These are phyloP conservation scores for Chrysosporium keratinophilum DNA, from an alignment of 2,329 filamentous ascomycete species.

Conservation along the genomic window DNA sequence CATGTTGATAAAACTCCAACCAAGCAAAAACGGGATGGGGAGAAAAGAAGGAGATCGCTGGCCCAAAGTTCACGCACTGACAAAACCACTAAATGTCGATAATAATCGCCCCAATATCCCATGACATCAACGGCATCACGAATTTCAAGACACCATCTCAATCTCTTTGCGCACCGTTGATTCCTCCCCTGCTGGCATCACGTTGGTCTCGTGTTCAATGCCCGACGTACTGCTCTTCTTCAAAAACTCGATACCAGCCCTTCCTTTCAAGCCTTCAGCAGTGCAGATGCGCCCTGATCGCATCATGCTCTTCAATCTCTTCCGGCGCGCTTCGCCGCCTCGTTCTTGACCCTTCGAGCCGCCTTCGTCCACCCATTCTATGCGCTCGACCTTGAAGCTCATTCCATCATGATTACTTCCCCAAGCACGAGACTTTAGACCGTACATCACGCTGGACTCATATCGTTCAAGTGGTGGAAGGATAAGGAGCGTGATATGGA, in stretches of 20 bases:
- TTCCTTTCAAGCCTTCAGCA: slow-evolving; percentile 20
- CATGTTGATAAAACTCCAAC: too few relatives aligned
- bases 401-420: slow-evolving; percentile 70
- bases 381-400: slow-evolving; percentile 71
- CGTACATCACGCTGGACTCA: slow-evolving; percentile 61
- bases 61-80: background rate
- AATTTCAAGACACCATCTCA: background rate
- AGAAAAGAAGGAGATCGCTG: too few relatives aligned
- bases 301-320: slow-evolving; percentile 39
- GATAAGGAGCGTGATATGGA: slow-evolving; percentile 78
- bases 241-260: slow-evolving; percentile 11
- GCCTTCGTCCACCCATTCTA: slow-evolving; percentile 77
- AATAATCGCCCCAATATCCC: background rate
- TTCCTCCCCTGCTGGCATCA: background rate
- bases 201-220: background rate
- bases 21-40: too few relatives aligned
- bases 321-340: slow-evolving; percentile 39
- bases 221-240: background rate
- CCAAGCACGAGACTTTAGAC: slow-evolving; percentile 73
- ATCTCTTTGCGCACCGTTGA: background rate
- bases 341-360: slow-evolving; percentile 38
- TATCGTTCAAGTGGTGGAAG: slow-evolving; percentile 72
- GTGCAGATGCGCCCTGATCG: slow-evolving; percentile 35
- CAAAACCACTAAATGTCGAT: background rate
- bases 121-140: background rate